Evolutionary conservation across 768 basidiomycete species (phyloP), one percentile per base, ranked within the genome.

Genomic region (Lactarius sanguifluus): DNA sequence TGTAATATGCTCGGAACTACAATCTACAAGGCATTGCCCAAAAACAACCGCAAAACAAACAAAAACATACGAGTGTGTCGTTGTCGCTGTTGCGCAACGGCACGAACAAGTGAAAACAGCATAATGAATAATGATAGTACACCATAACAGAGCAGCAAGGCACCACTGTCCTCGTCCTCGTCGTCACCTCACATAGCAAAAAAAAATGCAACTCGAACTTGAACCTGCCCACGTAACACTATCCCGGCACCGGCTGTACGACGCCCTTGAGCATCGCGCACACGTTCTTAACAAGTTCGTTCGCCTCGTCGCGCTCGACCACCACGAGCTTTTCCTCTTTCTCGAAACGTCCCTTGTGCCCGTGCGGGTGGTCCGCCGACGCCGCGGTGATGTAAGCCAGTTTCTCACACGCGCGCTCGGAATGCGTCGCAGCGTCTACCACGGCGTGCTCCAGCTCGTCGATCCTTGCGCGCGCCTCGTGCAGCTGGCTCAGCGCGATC

Each of bases 361-460:
- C 38, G 16, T 25, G 43, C 43, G 59, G 20, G 15, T 65, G 47
- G 10, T 30, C 47, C 8, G 30, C 23, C n/a, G 64, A 5, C 9
- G 25, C 58, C 2, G 50, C 16, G 9, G 65, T 36, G 25, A 61
- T 28, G 36, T 57, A 61, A 43, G 65, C 32, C n/a, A 66, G 65
- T 18, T 66, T 66, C 57, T 66, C 65, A 9, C 57, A 47, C n/a
- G 61, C 65, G 10, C 38, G 38, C 40, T 59, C 66, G 3, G 66
- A 67, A 41, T 67, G 66, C 40, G 62, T 55, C 50, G 58, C 58
- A 5, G 66, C 66, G 16, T 64, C 41, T 1, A 23, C 43, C n/a
- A 67, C 58, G 10, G 62, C 58, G 10, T 40, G 58, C 36, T 67
- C 66, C 10, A 67, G 66, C 66, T 63, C 57, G 32, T 63, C 58